These are phyloP conservation scores for Leucosporidium creatinivorum DNA, from an alignment of 768 basidiomycete species.

Conservation along the genomic window DNA sequence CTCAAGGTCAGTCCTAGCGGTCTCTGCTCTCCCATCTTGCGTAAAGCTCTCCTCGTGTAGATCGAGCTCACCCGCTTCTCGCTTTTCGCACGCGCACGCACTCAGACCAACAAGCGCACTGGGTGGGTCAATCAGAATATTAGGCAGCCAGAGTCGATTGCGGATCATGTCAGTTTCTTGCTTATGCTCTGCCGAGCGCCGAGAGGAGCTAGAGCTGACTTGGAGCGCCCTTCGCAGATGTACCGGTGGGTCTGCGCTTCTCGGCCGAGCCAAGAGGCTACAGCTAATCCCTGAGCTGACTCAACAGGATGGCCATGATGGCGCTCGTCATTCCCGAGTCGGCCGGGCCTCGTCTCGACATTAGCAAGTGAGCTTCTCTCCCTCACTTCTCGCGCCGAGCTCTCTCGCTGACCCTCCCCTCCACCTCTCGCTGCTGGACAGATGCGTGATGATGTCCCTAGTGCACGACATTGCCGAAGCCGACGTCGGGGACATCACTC, in stretches of 20 bases:
- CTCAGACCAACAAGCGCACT: conserved; percentile 87
- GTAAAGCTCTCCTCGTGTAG: too few relatives aligned
- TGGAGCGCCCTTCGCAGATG: conserved; percentile 52
- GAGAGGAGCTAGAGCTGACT: too few relatives aligned
- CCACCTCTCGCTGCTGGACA: conserved; percentile 33
- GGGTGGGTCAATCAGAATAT: conserved; percentile 87
- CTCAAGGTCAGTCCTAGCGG: conserved; percentile 59
- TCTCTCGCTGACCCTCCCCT: neutral
- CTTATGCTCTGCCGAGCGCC: too few relatives aligned
- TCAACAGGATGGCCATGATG: conserved; percentile 74
- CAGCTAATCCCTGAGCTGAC: neutral
- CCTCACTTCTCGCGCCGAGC: conserved; percentile 5
- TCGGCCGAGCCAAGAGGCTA: too few relatives aligned
- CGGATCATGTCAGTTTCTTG: conserved; percentile 51
- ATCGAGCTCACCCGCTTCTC: too few relatives aligned
- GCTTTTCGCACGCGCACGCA: too few relatives aligned
- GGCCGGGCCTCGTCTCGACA: conserved; percentile 50
- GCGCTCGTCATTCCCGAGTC: conserved; percentile 75
- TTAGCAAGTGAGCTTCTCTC: conserved; percentile 56
- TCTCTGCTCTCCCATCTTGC: neutral
- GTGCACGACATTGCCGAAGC: conserved; percentile 97
- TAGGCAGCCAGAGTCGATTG: conserved; percentile 49
- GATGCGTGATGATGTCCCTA: conserved; percentile 79
- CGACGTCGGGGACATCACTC: conserved; percentile 86
- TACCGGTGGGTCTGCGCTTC: conserved; percentile 46